Conservation (phyloP, 371 early-diverging fungal genomes). For the Funneliformis caledonium region DNA sequence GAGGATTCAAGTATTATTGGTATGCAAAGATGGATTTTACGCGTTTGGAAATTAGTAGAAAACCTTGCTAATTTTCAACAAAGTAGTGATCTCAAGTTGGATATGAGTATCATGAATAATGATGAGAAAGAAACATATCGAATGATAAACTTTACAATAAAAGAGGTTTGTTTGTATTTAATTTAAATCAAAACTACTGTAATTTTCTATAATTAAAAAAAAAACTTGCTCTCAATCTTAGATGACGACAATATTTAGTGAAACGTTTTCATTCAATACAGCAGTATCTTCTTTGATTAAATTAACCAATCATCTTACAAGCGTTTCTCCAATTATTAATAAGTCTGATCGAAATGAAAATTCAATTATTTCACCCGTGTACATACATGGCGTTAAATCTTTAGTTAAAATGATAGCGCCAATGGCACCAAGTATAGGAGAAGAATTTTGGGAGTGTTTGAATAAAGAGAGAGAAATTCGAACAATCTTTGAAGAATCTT, state of each 20-base stretch:
- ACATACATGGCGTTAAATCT: conserved; percentile 59
- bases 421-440: conserved; percentile 73
- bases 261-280: conserved; percentile 75
- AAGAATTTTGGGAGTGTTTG: conserved; percentile 73
- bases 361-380: conserved; percentile 52
- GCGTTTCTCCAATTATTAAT: conserved; percentile 26
- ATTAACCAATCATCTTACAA: conserved; percentile 67
- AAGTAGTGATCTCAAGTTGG: conserved; percentile 22
- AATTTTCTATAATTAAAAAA: background rate
- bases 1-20: conserved; percentile 90
- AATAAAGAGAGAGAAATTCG: background rate
- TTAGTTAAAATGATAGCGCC: conserved; percentile 79
- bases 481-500: conserved; percentile 63
- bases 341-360: background rate
- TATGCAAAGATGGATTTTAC: conserved; percentile 84
- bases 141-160: conserved; percentile 53
- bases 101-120: conserved; percentile 49
- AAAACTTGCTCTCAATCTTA: conserved; percentile 43
- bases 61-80: conserved; percentile 42
- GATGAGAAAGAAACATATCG: conserved; percentile 66
- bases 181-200: background rate
- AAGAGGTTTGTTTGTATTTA: conserved; percentile 51
- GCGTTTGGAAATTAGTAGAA: conserved; percentile 53
- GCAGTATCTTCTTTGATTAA: conserved; percentile 84
- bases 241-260: conserved; percentile 66